phyloP scores from a whole-genome alignment of 2,329 filamentous ascomycete genomes.

The Pestalotiopsis sp. region DNA sequence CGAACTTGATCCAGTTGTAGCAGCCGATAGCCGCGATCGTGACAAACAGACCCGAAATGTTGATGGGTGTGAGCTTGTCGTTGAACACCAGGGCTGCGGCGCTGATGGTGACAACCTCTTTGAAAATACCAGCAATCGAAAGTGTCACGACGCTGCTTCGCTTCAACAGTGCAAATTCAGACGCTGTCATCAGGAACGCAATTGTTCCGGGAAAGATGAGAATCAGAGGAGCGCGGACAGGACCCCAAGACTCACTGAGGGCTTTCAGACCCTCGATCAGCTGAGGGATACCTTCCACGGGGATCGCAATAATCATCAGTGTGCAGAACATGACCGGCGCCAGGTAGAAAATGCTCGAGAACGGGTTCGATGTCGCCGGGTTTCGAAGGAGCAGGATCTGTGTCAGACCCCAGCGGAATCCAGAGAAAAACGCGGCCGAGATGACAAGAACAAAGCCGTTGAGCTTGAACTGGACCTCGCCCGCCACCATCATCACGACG shows the following conservation, averaged over 20 bases:
- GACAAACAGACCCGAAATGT: slow-evolving; percentile 81
- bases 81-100: slow-evolving; percentile 87
- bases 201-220: slow-evolving; percentile 87
- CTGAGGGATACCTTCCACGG: slow-evolving; percentile 75
- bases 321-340: slow-evolving; percentile 93
- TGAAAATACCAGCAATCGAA: slow-evolving; percentile 97
- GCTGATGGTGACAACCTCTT: slow-evolving; percentile 94
- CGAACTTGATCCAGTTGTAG: slow-evolving; percentile 95
- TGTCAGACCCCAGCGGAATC: slow-evolving; percentile 97
- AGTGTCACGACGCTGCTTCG: slow-evolving; percentile 94
- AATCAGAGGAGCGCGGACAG: slow-evolving; percentile 65
- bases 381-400: slow-evolving; percentile 94
- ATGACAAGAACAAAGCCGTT: slow-evolving; percentile 92
- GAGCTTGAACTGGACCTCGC: slow-evolving; percentile 85
- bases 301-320: slow-evolving; percentile 76
- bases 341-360: slow-evolving; percentile 96
- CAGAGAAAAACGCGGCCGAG: slow-evolving; percentile 89
- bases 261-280: slow-evolving; percentile 65
- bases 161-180: slow-evolving; percentile 92
- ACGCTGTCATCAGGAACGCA: slow-evolving; percentile 94
- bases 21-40: slow-evolving; percentile 83
- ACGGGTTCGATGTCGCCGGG: slow-evolving; percentile 92
- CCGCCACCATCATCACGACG: slow-evolving; percentile 97
- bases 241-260: slow-evolving; percentile 69
- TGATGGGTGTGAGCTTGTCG: slow-evolving; percentile 83